Evolutionary conservation across 345 rosid genomes (phyloP).

Genomic region (Populus ilicifolia): DNA sequence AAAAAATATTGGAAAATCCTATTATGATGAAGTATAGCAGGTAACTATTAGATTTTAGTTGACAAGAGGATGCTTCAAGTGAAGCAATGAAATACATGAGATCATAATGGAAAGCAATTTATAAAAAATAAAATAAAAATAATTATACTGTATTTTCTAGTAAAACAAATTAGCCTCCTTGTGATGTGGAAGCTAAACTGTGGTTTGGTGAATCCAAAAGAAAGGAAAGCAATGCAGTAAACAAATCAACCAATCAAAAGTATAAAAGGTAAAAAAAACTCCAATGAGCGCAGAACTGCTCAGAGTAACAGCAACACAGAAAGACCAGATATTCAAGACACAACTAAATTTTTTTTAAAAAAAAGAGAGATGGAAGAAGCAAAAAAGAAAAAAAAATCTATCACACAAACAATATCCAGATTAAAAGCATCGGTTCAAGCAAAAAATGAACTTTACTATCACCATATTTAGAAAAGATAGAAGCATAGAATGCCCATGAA

Average conservation of each 20-base stretch:
- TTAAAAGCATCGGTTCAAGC: neutral
- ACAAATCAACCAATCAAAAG: neutral
- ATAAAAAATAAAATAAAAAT: neutral
- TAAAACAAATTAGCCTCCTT: constrained; percentile 7
- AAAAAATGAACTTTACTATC: neutral
- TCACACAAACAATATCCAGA: neutral
- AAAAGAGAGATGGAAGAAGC: neutral
- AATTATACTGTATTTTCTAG: neutral
- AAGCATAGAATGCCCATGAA: neutral
- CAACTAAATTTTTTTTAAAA: neutral
- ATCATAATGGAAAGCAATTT: constrained; percentile 1
- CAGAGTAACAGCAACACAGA: neutral
- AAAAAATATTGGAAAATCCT: neutral
- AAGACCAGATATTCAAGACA: neutral
- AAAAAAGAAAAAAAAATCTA: neutral
- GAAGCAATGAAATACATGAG: neutral
- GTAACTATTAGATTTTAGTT: neutral
- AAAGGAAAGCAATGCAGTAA: constrained; percentile 12
- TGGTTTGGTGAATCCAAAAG: constrained; percentile 15
- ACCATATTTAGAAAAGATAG: neutral
- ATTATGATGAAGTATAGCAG: neutral
- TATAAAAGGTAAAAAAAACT: neutral
- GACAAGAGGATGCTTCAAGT: neutral
- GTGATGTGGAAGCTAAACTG: constrained; percentile 6
- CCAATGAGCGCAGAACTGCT: constrained; percentile 19